Conservation (phyloP, 2,329 filamentous ascomycete species). For the Colletotrichum aenigma region DNA sequence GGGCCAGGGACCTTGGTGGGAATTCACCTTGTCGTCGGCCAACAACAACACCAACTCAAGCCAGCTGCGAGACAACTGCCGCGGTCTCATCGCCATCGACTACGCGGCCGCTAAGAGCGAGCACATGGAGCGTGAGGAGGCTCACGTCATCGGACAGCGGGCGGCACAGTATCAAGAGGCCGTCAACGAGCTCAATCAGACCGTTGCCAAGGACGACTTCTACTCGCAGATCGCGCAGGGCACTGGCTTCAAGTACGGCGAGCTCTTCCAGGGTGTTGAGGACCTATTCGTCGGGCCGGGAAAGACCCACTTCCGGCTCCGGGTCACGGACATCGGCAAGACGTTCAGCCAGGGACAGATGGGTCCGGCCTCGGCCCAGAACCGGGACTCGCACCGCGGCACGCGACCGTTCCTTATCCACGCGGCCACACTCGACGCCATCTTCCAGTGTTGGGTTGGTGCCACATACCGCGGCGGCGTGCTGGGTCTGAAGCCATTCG, state of each 20-base stretch:
- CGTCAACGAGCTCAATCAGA: neutral
- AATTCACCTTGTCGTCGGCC: constrained; percentile 9
- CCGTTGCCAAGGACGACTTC: neutral
- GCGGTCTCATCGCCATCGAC: neutral
- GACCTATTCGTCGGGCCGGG: neutral
- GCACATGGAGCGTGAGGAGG: neutral
- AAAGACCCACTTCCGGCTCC: neutral
- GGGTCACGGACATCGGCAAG: neutral
- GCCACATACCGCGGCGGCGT: neutral
- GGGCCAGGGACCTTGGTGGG: neutral
- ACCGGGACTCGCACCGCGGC: neutral
- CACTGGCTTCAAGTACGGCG: neutral
- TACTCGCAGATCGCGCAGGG: neutral
- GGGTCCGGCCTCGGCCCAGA: neutral
- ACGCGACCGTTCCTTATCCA: neutral
- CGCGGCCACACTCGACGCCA: neutral
- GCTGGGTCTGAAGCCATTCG: neutral
- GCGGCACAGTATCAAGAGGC: neutral
- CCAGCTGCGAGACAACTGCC: neutral
- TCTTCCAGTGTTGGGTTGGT: constrained; percentile 3
- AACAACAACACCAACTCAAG: neutral
- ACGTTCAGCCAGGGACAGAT: neutral
- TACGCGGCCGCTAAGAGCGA: neutral
- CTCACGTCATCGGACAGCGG: neutral
- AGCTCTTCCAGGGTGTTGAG: neutral